Evolutionary conservation across 2,329 filamentous ascomycete species (phyloP), one percentile per base, ranked within the genome.

Genomic region (Aspergillus ruber): DNA sequence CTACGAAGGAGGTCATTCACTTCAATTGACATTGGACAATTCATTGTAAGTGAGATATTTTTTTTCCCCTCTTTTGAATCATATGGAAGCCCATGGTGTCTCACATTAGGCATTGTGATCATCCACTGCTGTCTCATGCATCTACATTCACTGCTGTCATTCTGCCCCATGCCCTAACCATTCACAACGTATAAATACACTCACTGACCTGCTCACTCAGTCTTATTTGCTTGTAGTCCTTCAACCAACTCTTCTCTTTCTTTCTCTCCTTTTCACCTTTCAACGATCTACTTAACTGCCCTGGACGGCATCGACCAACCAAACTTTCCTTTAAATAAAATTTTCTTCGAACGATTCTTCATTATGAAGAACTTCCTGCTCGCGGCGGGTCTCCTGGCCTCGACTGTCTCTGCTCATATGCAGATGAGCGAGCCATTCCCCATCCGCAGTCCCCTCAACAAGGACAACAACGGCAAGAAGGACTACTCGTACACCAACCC

Each of bases 401-500:
- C 61, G 15, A 58, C 55, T 27, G 64, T 59, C 36, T 62, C 61
- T 32, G 66, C 58, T 18, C 79, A 82, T 60, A 79, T 82, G 69
- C 74, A 81, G 61, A 74, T 82, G 76, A 68, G 64, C 55, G 72
- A 72, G 49, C 79, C 79, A 2, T 76, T 73, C 49, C 75, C 78
- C 8, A 66, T 82, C 20, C 74, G 73, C 50, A 77, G 73, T 56
- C 74, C 74, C 44, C 64, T 73, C 41, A 74, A 80, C 55, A 71
- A 73, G 15, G 63, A 72, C 39, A 67, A 65, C 32, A 53, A 58
- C 10, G 68, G 69, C 47, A 67, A 76, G 46, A 75, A 81, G 62
- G 85, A 90, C 71, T 88, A 85, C 72, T 80, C 78, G 57, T 88
- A 88, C 72, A 87, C 82, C 32, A 75, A 76, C 13, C 88, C 88